Evolutionary conservation across 768 basidiomycete genomes (phyloP).

Genomic region (Ramaria sp.): DNA sequence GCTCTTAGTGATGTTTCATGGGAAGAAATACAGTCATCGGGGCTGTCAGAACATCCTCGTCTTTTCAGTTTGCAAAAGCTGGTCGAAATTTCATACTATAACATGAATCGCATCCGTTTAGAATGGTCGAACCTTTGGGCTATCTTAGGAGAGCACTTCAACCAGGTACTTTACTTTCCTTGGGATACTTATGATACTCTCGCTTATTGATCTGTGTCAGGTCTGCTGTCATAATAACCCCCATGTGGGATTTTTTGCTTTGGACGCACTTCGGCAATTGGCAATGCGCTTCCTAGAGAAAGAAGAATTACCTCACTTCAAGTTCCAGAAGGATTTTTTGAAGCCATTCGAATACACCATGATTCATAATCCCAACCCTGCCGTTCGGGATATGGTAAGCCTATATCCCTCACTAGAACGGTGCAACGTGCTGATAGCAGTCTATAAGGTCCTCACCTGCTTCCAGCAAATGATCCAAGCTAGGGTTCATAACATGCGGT

Average conservation of each 20-base stretch:
- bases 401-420: conserved; percentile 1
- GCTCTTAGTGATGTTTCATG: conserved; percentile 95
- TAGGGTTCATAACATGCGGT: conserved; percentile 87
- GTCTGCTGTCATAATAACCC: conserved; percentile 98
- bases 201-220: conserved; percentile 28
- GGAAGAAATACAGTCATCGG: conserved; percentile 98
- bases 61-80: conserved; percentile 96
- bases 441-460: conserved; percentile 80
- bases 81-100: conserved; percentile 99
- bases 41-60: conserved; percentile 85
- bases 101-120: conserved; percentile 95
- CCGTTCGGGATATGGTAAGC: conserved; percentile 88
- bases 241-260: conserved; percentile 91
- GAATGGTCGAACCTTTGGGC: conserved; percentile 99
- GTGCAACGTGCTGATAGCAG: conserved; percentile 4
- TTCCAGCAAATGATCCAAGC: conserved; percentile 98
- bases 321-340: conserved; percentile 98
- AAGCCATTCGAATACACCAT: conserved; percentile 98
- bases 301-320: conserved; percentile 95
- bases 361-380: conserved; percentile 91
- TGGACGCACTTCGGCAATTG: conserved; percentile 91
- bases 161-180: conserved; percentile 55
- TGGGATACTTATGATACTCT: neutral
- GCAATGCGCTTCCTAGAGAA: conserved; percentile 99
- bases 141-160: conserved; percentile 97